Evolutionary conservation across 2,329 filamentous ascomycete species (phyloP).

Genomic region (Zasmidium citrigriseum): DNA sequence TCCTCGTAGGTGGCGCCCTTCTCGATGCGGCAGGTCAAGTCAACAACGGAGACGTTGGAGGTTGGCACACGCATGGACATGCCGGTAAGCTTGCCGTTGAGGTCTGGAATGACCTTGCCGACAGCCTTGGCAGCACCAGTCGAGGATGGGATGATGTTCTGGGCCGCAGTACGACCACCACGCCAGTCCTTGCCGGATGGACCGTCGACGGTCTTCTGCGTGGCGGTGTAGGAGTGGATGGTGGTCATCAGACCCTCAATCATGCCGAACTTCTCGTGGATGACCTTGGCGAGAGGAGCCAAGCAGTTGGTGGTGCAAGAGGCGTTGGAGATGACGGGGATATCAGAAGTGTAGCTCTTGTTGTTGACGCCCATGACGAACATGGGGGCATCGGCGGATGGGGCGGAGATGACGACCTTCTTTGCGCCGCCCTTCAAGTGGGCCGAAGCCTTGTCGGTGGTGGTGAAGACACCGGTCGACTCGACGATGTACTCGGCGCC

Average conservation of each 20-base stretch:
- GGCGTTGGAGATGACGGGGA: constrained; percentile 96
- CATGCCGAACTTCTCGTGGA: constrained; percentile 97
- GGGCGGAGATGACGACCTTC: constrained; percentile 85
- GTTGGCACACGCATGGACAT: constrained; percentile 99
- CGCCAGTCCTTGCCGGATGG: constrained; percentile 99
- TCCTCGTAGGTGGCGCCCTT: constrained; percentile 85
- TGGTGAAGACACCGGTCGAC: constrained; percentile 99
- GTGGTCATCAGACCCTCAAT: constrained; percentile 99
- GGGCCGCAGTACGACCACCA: constrained; percentile 95
- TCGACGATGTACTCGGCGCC: constrained; percentile 94
- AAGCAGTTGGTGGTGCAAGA: constrained; percentile 99
- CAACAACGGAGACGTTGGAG: constrained; percentile 97
- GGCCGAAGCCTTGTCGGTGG: constrained; percentile 89
- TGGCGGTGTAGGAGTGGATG: constrained; percentile 99
- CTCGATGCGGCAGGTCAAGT: constrained; percentile 91
- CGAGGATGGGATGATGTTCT: constrained; percentile 99
- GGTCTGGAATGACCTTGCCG: constrained; percentile 96
- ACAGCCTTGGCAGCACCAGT: constrained; percentile 99
- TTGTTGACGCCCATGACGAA: constrained; percentile 99
- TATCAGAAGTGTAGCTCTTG: constrained; percentile 84
- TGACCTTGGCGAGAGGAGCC: constrained; percentile 97
- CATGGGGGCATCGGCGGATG: constrained; percentile 96
- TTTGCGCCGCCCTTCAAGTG: constrained; percentile 97
- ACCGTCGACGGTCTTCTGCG: constrained; percentile 98
- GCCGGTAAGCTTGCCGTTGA: constrained; percentile 99